Evolutionary conservation across 2,329 filamentous ascomycete species (phyloP), one percentile per base, ranked within the genome.

Genomic region (Amylocarpus encephaloides): DNA sequence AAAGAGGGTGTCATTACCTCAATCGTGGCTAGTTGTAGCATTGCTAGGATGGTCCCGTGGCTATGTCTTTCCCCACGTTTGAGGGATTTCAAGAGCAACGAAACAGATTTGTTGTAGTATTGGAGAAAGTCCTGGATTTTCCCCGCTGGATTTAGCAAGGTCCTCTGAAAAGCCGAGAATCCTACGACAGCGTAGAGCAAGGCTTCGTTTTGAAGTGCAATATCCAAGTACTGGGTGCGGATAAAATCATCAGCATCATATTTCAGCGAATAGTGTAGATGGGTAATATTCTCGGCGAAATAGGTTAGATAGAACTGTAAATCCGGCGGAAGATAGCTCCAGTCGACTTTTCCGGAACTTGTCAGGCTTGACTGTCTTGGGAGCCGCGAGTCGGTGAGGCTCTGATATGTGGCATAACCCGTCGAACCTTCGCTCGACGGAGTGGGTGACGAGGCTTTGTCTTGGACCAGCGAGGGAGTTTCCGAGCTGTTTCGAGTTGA

Each of bases 51-150:
- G 0, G 85, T 95, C 6, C 84, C 79, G 44, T 90, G 75, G 32
- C 73, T 85, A 57, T 88, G 83, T 53, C 80, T 80, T 56, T 89
- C 83, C 50, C 82, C 83, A 48, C 78, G 82, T 54, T 82, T 81
- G 15, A 97, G 71, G 4, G 82, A 85, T 32, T 77, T 75, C 7
- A 94, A 75, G 15, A 98, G 76, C 22, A 89, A 71, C 1, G 79
- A 85, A 26, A 98, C 85, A 9, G 92, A 91, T 64, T 82, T 85
- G 67, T 95, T 91, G 71, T 97, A 96, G 63, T 94, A 95, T 51
- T 83, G 80, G 26, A 97, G 73, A 60, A 97, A 97, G 46, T 86
- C 83, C 53, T 86, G 78, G 22, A 97, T 82, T 57, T 83, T 83
- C 18, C 86, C 88, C 43, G 83, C 73, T 1, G 85, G 80, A 43